phyloP scores from a whole-genome alignment of 225 moss, liverwort and hornwort genomes.

The Antitrichia curtipendula region DNA sequence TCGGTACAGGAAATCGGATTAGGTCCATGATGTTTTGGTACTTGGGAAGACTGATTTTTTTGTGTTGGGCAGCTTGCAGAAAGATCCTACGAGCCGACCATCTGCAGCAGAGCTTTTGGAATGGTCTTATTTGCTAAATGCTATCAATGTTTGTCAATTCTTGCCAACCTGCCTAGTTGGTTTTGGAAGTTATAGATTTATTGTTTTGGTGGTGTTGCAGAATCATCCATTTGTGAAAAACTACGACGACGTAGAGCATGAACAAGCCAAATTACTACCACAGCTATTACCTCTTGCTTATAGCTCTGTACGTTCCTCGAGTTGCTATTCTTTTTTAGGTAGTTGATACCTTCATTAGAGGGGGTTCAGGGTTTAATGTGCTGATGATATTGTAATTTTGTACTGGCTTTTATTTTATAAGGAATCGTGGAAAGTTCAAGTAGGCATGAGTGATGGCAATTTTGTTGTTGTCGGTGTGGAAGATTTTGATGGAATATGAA shows the following conservation, averaged over 20 bases:
- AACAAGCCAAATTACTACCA: constrained; percentile 22
- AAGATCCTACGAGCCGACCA: constrained; percentile 42
- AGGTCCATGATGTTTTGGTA: neutral
- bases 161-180: neutral
- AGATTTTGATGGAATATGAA: neutral
- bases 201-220: neutral
- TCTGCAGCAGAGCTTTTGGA: constrained; percentile 59
- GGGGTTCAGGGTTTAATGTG: no score
- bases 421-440: constrained; percentile 2
- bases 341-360: neutral
- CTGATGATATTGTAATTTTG: neutral
- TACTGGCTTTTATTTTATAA: constrained; percentile 11
- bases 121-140: neutral
- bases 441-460: neutral
- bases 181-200: neutral
- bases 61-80: constrained; percentile 39
- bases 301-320: neutral
- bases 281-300: constrained; percentile 18
- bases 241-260: constrained; percentile 10
- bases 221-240: constrained; percentile 35
- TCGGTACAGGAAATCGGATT: neutral
- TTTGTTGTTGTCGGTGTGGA: neutral
- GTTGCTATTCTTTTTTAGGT: neutral
- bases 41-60: neutral
- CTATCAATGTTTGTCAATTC: neutral